Base-by-base conservation (phyloP, 176 grass and related monocot species). In the Themeda triandra region DNA sequence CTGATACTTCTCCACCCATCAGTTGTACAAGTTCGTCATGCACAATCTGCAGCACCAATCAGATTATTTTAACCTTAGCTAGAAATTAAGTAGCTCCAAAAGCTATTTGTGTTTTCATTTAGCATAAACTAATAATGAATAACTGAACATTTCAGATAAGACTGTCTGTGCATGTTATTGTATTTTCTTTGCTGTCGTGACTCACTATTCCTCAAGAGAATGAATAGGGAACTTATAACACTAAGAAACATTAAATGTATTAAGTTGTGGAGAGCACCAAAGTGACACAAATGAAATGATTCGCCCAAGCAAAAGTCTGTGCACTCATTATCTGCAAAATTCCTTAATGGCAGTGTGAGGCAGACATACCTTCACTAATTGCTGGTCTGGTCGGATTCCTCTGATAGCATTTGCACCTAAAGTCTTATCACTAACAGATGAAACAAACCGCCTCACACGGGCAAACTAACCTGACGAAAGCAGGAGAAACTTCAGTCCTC, bases 1-100 rank as follows among this genome's bases (percentile, higher is more conserved):
- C 96, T n/a, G 93, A 93, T 69, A 94, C 91, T 79, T 95, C 93
- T 11, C 96, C 91, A 46, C 96, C 96, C 96, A 96, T 98, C 75
- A 98, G 60, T 80, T 92, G 87, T 80, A 98, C 92, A 69, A 98
- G 93, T 81, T 98, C 96, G 60, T 96, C 91, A 79, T 87, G 84
- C 32, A 98, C 96, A 87, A 94, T 88, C 93, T 98, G 84, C 66
- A 86, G n/a, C 13, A 62, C 2, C 23, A 24, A 0, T 59, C 56
- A 59, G 9, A n/a, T 89, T 73, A 81, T 45, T 83, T 21, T 21
- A 14, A 46, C 44, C 10, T 27, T 31, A 21, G n/a, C 45, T 68
- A 67, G 8, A 56, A 84, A 84, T 59, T 74, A 88, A 44, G 30
- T 85, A 85, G 28, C 24, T 72, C 62, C 12, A 69, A 12, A 75